These are phyloP conservation scores for Peniophora sp. DNA, from an alignment of 1,284 basidiomycete species.

Conservation along the genomic window DNA sequence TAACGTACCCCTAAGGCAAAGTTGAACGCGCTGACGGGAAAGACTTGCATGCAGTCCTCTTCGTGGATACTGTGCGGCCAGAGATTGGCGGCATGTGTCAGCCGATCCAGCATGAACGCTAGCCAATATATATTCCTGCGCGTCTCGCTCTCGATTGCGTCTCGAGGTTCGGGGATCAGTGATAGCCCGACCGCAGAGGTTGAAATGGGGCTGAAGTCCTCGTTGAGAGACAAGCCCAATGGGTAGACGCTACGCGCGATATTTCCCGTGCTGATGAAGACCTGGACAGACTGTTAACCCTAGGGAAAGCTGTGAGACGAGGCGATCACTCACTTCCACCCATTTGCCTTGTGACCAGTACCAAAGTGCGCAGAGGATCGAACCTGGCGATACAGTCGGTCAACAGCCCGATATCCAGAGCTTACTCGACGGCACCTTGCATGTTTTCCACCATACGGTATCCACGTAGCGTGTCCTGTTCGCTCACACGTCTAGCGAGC, in stretches of 20 bases:
- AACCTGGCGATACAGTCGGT: conserved; percentile 38
- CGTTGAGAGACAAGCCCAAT: conserved; percentile 58
- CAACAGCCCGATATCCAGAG: neutral
- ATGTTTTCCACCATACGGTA: conserved; percentile 45
- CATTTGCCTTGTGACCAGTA: conserved; percentile 58
- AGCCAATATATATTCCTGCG: conserved; percentile 68
- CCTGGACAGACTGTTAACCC: conserved; percentile 27
- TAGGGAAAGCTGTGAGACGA: neutral
- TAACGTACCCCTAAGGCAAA: conserved; percentile 60
- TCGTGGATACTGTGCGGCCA: conserved; percentile 69
- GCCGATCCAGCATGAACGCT: conserved; percentile 59
- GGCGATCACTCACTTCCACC: neutral
- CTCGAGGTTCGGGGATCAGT: conserved; percentile 48
- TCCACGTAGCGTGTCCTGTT: conserved; percentile 31
- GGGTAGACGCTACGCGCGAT: conserved; percentile 35
- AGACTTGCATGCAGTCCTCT: conserved; percentile 59
- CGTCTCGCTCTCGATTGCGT: conserved; percentile 59
- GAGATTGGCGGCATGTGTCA: conserved; percentile 58
- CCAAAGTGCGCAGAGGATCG: conserved; percentile 58
- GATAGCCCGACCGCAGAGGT: conserved; percentile 44
- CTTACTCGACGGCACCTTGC: conserved; percentile 42
- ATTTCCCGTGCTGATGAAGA: conserved; percentile 39
- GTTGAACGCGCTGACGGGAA: conserved; percentile 54
- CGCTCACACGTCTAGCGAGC: conserved; percentile 36
- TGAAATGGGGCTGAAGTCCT: conserved; percentile 58